Evolutionary conservation across 305 asterid species (phyloP).

Genomic region (Plantago coronopus): DNA sequence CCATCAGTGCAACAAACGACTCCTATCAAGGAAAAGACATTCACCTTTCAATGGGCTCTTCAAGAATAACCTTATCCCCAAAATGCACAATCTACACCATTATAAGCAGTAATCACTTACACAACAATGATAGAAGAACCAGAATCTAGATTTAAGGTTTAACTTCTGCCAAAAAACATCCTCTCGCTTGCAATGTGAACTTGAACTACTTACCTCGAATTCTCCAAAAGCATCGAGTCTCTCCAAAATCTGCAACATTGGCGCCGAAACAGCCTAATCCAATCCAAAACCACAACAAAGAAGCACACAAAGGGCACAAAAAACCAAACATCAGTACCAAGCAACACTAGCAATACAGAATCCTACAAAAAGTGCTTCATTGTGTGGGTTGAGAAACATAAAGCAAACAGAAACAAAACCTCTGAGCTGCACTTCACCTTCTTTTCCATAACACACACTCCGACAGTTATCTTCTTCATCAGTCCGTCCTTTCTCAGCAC

Average conservation of each 20-base stretch:
- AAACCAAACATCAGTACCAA: slow-evolving; percentile 4
- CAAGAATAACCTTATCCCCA: slow-evolving; percentile 82
- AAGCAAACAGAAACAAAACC: slow-evolving; percentile 53
- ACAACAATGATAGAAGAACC: neutral
- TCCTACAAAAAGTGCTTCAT: slow-evolving; percentile 31
- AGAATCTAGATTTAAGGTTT: neutral
- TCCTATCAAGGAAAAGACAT: neutral
- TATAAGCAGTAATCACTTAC: neutral
- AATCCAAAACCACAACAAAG: neutral
- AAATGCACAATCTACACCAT: slow-evolving; percentile 71
- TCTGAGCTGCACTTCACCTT: slow-evolving; percentile 99
- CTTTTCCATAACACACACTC: slow-evolving; percentile 99
- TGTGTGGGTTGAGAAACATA: slow-evolving; percentile 6
- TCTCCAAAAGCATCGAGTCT: slow-evolving; percentile 86
- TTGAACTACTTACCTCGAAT: slow-evolving; percentile 47
- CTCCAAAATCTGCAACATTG: slow-evolving; percentile 89
- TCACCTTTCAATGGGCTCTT: slow-evolving; percentile 90
- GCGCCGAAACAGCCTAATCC: slow-evolving; percentile 66
- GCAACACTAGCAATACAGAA: slow-evolving; percentile 12
- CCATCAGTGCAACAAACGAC: slow-evolving; percentile 9
- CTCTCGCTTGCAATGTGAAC: neutral
- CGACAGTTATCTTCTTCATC: slow-evolving; percentile 20
- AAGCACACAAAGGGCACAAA: neutral
- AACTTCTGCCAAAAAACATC: too few species aligned
- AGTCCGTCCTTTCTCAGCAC: neutral